A percentile compares a stretch with the other conserved stretches of the same genome.
These are phyloP conservation scores for Aspergillus cejpii DNA, from an alignment of 2,329 filamentous ascomycete genomes.

Conservation along the genomic window DNA sequence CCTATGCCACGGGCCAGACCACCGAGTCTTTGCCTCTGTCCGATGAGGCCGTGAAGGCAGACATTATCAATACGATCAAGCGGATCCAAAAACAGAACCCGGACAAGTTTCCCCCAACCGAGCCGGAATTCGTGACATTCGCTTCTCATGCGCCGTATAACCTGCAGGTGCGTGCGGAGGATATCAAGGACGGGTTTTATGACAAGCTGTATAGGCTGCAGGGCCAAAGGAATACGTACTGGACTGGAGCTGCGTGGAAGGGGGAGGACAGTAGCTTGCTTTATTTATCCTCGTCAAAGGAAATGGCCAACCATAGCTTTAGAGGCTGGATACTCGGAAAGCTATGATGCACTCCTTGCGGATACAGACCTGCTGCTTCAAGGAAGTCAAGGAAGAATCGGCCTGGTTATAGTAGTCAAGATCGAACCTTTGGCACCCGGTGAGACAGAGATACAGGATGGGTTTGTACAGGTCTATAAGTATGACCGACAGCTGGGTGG, in stretches of 20 bases:
- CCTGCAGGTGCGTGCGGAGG: slow-evolving; percentile 27
- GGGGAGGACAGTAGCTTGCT: slow-evolving; percentile 14
- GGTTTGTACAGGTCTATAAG: too few species aligned
- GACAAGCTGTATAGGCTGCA: slow-evolving; percentile 37
- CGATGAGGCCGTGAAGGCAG: slow-evolving; percentile 10
- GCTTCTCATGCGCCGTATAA: slow-evolving; percentile 34
- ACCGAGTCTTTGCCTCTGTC: slow-evolving; percentile 17
- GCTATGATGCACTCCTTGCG: too few species aligned
- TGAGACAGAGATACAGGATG: too few species aligned
- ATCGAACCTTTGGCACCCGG: too few species aligned
- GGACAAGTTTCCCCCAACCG: not conserved
- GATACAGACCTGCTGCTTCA: too few species aligned
- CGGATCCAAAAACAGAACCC: slow-evolving; percentile 1
- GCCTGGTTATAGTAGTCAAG: too few species aligned
- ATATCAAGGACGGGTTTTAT: slow-evolving; percentile 39
- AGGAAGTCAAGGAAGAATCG: too few species aligned
- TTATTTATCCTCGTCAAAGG: too few species aligned
- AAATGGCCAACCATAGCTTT: too few species aligned
- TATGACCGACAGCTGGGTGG: too few species aligned
- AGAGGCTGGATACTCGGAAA: too few species aligned
- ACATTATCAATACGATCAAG: slow-evolving; percentile 10
- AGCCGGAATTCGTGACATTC: slow-evolving; percentile 30
- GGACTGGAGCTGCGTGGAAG: slow-evolving; percentile 38
- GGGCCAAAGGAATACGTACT: slow-evolving; percentile 40
- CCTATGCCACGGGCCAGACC: not conserved